Evolutionary conservation across 2,329 filamentous ascomycete species (phyloP).

Genomic region (Microsporum canis): DNA sequence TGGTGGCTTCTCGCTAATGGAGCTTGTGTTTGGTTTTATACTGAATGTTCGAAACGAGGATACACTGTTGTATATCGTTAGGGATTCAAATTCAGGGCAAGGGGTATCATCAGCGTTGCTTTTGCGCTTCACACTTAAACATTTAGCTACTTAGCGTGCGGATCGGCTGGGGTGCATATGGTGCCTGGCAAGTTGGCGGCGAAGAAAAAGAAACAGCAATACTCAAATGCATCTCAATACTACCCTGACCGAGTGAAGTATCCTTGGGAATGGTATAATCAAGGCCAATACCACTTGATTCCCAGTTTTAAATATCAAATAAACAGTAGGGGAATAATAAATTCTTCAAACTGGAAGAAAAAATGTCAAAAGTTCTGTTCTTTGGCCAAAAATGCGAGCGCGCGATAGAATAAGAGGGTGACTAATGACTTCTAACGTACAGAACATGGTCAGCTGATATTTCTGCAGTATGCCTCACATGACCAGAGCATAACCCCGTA

Average conservation of each 20-base stretch:
- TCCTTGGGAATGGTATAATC: no score
- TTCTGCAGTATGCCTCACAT: neutral
- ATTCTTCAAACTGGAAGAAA: no score
- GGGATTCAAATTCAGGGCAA: neutral
- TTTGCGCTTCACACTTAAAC: neutral
- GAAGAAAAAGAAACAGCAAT: neutral
- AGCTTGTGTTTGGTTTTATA: no score
- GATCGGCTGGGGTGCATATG: neutral
- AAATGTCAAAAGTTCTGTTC: no score
- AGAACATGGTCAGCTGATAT: neutral
- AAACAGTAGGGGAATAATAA: no score
- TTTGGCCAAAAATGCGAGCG: no score
- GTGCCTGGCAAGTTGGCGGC: neutral
- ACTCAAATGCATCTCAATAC: no score
- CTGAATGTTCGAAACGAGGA: no score
- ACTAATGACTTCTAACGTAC: neutral
- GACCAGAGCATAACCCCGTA: neutral
- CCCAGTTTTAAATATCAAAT: no score
- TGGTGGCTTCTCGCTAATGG: neutral
- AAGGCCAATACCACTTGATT: no score
- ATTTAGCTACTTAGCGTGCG: neutral
- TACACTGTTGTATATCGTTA: neutral
- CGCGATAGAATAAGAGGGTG: neutral
- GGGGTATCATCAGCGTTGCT: neutral
- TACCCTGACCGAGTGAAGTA: no score